phyloP scores from a whole-genome alignment of 495 filamentous ascomycete species.

The Hyaloscypha variabilis region DNA sequence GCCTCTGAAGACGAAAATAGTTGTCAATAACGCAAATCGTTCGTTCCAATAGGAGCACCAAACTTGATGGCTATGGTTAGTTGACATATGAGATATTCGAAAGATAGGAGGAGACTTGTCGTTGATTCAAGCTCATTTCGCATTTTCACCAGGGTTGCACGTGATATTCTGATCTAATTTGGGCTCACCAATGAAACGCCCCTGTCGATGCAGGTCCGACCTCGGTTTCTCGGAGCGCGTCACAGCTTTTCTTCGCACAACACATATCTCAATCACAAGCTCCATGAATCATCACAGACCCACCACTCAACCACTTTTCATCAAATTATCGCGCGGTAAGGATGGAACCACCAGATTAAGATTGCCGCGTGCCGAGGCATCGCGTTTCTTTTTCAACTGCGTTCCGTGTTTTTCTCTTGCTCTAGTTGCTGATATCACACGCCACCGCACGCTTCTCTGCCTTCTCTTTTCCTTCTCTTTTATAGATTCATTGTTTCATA shows the following conservation, averaged over 20 bases:
- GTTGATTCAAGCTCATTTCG: not conserved
- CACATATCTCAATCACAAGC: not conserved
- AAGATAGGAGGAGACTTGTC: not conserved
- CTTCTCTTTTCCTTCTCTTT: not conserved
- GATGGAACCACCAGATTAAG: constrained; percentile 6
- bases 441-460: not conserved
- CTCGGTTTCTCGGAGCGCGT: not conserved
- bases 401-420: constrained; percentile 18
- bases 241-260: not conserved
- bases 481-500: constrained; percentile 1
- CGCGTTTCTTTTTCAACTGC: constrained; percentile 5
- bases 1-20: too few species aligned
- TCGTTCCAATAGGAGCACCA: too few species aligned
- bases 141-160: too few species aligned
- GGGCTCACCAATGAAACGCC: too few species aligned
- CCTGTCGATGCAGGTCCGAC: constrained; percentile 4
- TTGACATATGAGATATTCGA: too few species aligned
- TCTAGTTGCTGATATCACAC: not conserved
- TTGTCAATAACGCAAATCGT: too few species aligned
- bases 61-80: too few species aligned
- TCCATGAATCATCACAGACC: constrained; percentile 17
- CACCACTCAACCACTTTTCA: constrained; percentile 11
- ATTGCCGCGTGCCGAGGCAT: constrained; percentile 24
- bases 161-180: too few species aligned
- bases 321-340: constrained; percentile 19